phyloP scores from a whole-genome alignment of 2,329 filamentous ascomycete species.

The Cytospora piceicola region DNA sequence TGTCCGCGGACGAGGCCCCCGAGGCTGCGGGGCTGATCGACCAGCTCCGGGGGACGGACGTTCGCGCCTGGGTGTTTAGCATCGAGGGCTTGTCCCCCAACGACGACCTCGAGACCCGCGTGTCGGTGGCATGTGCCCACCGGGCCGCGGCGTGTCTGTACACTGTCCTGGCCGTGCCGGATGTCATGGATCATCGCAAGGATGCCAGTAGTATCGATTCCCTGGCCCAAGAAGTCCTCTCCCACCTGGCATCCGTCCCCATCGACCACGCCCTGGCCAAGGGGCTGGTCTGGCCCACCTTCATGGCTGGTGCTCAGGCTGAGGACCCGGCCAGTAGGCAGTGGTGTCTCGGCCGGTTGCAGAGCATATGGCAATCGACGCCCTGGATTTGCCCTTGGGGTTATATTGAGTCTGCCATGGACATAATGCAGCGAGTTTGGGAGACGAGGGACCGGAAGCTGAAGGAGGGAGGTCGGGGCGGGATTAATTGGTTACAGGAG shows the following conservation, averaged over 20 bases:
- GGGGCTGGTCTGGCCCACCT: conserved; percentile 60
- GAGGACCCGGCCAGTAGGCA: conserved; percentile 46
- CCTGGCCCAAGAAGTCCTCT: conserved; percentile 51
- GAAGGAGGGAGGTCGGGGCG: conserved; percentile 32
- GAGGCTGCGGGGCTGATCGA: conserved; percentile 41
- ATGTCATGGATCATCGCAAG: not conserved
- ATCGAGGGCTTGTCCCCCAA: conserved; percentile 42
- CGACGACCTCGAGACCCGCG: conserved; percentile 43
- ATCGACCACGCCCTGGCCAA: conserved; percentile 58
- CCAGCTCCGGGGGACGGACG: conserved; percentile 46
- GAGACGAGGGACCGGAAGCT: conserved; percentile 37
- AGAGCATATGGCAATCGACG: conserved; percentile 38
- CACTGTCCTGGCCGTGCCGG: conserved; percentile 45
- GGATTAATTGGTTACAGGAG: conserved; percentile 54
- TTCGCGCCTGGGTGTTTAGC: conserved; percentile 46
- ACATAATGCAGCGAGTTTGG: conserved; percentile 52
- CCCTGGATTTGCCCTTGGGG: conserved; percentile 52
- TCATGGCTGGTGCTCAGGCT: conserved; percentile 58
- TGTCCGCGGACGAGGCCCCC: conserved; percentile 37
- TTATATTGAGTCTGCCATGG: conserved; percentile 51
- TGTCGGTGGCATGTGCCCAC: conserved; percentile 49
- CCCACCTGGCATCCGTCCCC: conserved; percentile 52
- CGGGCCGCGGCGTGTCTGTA: conserved; percentile 52
- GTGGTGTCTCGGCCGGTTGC: conserved; percentile 54
- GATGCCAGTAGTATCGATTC: conserved; percentile 30